Percentiles rank a stretch among this genome's conserved stretches.
phyloP scores from a whole-genome alignment of 106 monocot species.

The Dactylorhiza incarnata region DNA sequence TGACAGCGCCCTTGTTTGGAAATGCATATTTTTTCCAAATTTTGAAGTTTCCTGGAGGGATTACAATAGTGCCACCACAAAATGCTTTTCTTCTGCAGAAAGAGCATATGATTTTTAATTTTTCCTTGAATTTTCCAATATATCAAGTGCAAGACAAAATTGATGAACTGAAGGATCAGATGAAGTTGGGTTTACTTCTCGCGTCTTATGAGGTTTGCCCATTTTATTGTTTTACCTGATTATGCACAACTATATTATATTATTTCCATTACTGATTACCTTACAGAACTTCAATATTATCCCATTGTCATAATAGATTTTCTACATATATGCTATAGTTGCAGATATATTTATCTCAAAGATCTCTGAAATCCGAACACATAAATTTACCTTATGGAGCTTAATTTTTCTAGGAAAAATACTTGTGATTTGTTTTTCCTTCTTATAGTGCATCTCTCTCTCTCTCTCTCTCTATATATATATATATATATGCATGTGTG shows the following conservation, averaged over 20 bases:
- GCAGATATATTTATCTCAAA: background rate
- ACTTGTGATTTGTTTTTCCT: background rate
- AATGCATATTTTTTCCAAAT: conserved; percentile 76
- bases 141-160: conserved; percentile 53
- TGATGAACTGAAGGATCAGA: conserved; percentile 65
- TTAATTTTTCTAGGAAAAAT: background rate
- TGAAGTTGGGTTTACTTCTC: conserved; percentile 71
- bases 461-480: too few relatives aligned
- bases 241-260: background rate
- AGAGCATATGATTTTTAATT: conserved; percentile 64
- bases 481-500: too few relatives aligned
- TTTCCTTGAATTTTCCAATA: conserved; percentile 77
- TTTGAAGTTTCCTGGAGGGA: conserved; percentile 79
- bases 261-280: background rate
- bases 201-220: conserved; percentile 65
- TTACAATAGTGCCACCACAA: conserved; percentile 78
- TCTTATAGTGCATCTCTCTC: background rate
- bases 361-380: background rate
- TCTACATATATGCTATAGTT: background rate
- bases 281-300: background rate
- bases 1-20: conserved; percentile 77
- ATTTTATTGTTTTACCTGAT: background rate
- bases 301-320: background rate
- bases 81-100: conserved; percentile 84
- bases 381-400: background rate